A percentile compares a stretch with the other conserved stretches of the same genome.
phyloP scores from a whole-genome alignment of 2,329 filamentous ascomycete species.

The Fusarium sp. region DNA sequence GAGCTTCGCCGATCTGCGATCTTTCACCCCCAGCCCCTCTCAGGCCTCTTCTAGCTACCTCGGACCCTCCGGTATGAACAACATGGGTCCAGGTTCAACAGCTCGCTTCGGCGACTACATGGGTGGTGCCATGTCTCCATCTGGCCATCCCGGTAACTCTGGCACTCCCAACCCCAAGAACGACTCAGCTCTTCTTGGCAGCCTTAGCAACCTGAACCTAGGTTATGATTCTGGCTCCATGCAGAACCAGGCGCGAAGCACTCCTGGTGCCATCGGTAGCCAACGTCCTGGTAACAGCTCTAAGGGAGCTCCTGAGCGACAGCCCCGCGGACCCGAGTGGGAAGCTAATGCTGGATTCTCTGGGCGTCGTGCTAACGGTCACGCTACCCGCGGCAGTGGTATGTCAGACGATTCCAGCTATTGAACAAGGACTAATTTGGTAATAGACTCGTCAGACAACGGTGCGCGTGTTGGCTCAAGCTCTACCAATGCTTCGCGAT shows the following conservation, averaged over 20 bases:
- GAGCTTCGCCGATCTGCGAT: constrained; percentile 95
- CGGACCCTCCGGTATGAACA: constrained; percentile 64
- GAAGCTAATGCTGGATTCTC: constrained; percentile 67
- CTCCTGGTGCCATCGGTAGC: constrained; percentile 74
- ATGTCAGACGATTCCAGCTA: constrained; percentile 49
- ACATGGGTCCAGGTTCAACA: constrained; percentile 59
- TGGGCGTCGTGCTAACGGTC: constrained; percentile 69
- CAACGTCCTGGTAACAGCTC: constrained; percentile 65
- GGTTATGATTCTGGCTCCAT: constrained; percentile 63
- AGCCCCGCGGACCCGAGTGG: constrained; percentile 75
- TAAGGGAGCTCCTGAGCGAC: constrained; percentile 68
- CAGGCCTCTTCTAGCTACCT: constrained; percentile 85
- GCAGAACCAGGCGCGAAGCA: constrained; percentile 57
- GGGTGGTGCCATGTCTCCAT: constrained; percentile 53
- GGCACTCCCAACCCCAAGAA: constrained; percentile 57
- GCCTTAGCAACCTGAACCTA: constrained; percentile 65
- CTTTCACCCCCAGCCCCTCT: constrained; percentile 93
- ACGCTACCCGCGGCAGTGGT: constrained; percentile 73
- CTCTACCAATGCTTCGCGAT: constrained; percentile 54
- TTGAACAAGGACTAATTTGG: constrained; percentile 27
- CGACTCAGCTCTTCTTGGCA: constrained; percentile 60
- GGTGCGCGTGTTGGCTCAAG: constrained; percentile 56
- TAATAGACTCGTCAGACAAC: constrained; percentile 59
- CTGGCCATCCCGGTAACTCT: constrained; percentile 53
- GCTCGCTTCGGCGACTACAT: constrained; percentile 63